Evolutionary conservation across 345 rosid genomes (phyloP), one percentile per base, ranked within the genome.

Genomic region (Dipteronia sinensis): DNA sequence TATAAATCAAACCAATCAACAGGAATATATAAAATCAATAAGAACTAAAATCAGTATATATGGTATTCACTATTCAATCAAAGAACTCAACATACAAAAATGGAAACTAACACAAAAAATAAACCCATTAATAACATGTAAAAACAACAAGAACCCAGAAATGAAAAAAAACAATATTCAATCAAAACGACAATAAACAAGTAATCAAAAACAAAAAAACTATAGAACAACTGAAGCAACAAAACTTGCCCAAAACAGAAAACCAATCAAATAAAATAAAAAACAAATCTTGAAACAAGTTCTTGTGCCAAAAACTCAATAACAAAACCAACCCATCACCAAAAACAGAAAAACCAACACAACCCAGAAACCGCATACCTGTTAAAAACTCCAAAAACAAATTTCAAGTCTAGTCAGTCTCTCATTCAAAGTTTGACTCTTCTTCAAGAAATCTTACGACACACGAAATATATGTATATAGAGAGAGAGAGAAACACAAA

Each of bases 291-390:
- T 10, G 10, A 20, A 47, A 27, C 10, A 53, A 51, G 23, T 27
- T 12, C 5, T 23, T 4, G 13, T 27, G 20, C 75, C 27, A 34
- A 22, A 72, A 44, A 47, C 8, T 4, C 16, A 56, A 70, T 31
- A 71, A 44, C 25, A 44, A 77, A 73, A 77, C 64, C 72, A 25
- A 79, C 67, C 75, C 81, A 67, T 49, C 19, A 64, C 7, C 38
- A 12, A 53, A 81, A 77, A 76, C 64, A 19, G 10, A 47, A 69
- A 82, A 77, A 55, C 77, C 56, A 61, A 69, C 55, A 63, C 64
- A 71, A 73, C 83, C 75, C 78, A 74, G 74, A 82, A 82, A 70
- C 58, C 8, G 59, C 75, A 44, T 53, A 83, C 84, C 87, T 56
- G 29, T 27, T 68, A 72, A 68, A 67, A 80, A 34, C 63, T 7